Evolutionary conservation across 164 flowering plant genomes (phyloP), one percentile per base, ranked within the genome.

Genomic region (Santalum album): DNA sequence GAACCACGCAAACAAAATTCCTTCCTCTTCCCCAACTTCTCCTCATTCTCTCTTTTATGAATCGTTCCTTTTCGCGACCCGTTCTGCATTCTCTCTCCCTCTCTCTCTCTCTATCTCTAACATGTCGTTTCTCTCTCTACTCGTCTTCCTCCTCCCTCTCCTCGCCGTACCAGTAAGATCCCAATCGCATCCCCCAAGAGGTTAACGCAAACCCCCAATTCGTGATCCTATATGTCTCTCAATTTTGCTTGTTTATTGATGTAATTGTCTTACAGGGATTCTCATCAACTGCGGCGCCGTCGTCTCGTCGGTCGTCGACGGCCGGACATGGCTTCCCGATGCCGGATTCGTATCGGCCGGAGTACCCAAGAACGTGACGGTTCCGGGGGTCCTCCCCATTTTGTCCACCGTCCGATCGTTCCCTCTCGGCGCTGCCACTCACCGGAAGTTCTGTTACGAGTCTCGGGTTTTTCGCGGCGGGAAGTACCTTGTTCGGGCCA

Each of bases 321-420:
- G 81, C 29, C 74, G 65, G 6, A 23, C 34, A 51, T 92, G 95
- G 95, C 53, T 67, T 0, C 75, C 95, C 1, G 98, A 92, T 64
- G 7, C 63, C 23, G 58, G 15, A 5, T 88, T 63, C 62, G 56
- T 86, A 51, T 60, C 75, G 25, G 22, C 69, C 6, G 96, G 98
- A 12, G 60, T 65, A 6, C 51, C 86, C 7, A 76, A 60, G 62
- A 54, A 42, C 58, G 24, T 86, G 22, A 29, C 70, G 2, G n/a
- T 15, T 0, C 60, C 74, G 0, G 66, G 25, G 35, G 54, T 72
- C 10, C 27, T 51, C 25, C 80, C 78, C 1, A 65, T 60, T n/a
- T 80, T 92, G 18, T 58, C 84, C 55, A 89, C 90, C 26, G 72
- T 82, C 51, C 78, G 98, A 16, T 76, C 92, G 1, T 92, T 92